A percentile compares a stretch with the other conserved stretches of the same genome.
phyloP scores from a whole-genome alignment of 2,329 filamentous ascomycete species.

The Esteya vermicola region DNA sequence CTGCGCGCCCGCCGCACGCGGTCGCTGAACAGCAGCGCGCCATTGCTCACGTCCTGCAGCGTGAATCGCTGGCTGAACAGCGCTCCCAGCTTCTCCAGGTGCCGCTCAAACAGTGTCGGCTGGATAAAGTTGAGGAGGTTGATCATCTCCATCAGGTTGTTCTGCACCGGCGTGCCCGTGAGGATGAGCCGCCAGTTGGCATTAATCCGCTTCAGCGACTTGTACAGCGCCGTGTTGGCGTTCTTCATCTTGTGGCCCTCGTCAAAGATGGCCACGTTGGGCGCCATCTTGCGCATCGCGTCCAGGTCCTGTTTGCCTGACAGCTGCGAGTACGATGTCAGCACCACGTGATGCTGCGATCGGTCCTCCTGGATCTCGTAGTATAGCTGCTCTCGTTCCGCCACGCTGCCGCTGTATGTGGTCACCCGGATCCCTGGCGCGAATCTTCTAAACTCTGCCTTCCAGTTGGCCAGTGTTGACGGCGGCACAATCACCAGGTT shows the following conservation, averaged over 20 bases:
- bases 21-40: constrained; percentile 72
- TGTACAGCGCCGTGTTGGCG: constrained; percentile 66
- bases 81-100: constrained; percentile 64
- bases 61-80: constrained; percentile 90
- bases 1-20: constrained; percentile 75
- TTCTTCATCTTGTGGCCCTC: constrained; percentile 94
- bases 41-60: constrained; percentile 64
- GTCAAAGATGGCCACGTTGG: constrained; percentile 62
- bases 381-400: constrained; percentile 53
- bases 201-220: constrained; percentile 61
- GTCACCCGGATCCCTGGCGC: constrained; percentile 63
- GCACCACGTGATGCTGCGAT: constrained; percentile 47
- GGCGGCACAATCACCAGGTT: constrained; percentile 82
- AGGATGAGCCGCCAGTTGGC: constrained; percentile 77
- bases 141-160: constrained; percentile 86
- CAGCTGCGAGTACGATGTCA: constrained; percentile 47
- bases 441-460: constrained; percentile 78
- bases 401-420: constrained; percentile 53
- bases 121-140: constrained; percentile 90
- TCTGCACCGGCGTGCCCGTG: constrained; percentile 82
- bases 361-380: constrained; percentile 50
- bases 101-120: constrained; percentile 64
- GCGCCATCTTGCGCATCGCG: constrained; percentile 31
- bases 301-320: constrained; percentile 33
- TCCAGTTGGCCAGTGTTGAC: constrained; percentile 92